Conservation (phyloP, 192 early-diverging fungal species). For the Thamnidium elegans region DNA sequence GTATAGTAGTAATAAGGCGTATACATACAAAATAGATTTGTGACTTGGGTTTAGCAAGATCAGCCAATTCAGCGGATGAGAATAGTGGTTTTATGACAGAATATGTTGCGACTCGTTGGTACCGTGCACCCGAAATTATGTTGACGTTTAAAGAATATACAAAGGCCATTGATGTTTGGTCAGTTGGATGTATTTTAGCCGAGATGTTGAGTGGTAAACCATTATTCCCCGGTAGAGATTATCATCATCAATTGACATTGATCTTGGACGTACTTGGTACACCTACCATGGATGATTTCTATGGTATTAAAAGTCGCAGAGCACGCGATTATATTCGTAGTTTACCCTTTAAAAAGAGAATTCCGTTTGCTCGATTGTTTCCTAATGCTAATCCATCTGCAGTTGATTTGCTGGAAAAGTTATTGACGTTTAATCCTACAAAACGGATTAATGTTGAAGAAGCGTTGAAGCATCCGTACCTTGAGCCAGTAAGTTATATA, state of each 20-base stretch:
- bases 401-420: slow-evolving; percentile 86
- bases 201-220: slow-evolving; percentile 81
- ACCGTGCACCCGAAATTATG: slow-evolving; percentile 95
- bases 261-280: slow-evolving; percentile 97
- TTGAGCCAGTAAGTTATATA: slow-evolving; percentile 46
- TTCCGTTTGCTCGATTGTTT: slow-evolving; percentile 78
- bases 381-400: slow-evolving; percentile 81
- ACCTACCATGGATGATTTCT: slow-evolving; percentile 86
- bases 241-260: slow-evolving; percentile 94
- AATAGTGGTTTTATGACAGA: slow-evolving; percentile 93
- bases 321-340: slow-evolving; percentile 88
- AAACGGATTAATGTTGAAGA: slow-evolving; percentile 92
- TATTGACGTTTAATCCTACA: slow-evolving; percentile 89
- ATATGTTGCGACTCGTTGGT: slow-evolving; percentile 94
- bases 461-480: slow-evolving; percentile 90
- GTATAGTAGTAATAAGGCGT: background rate
- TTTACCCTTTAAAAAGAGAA: slow-evolving; percentile 83
- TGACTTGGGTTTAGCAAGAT: slow-evolving; percentile 97
- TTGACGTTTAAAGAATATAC: slow-evolving; percentile 97
- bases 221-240: slow-evolving; percentile 81
- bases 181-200: slow-evolving; percentile 85
- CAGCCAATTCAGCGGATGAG: slow-evolving; percentile 77
- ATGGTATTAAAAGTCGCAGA: slow-evolving; percentile 73
- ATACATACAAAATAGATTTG: slow-evolving; percentile 66
- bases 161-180: slow-evolving; percentile 96